Evolutionary conservation across 1,139 yeast genomes (phyloP), one percentile per base, ranked within the genome.

Genomic region (Candida frijolesensis): DNA sequence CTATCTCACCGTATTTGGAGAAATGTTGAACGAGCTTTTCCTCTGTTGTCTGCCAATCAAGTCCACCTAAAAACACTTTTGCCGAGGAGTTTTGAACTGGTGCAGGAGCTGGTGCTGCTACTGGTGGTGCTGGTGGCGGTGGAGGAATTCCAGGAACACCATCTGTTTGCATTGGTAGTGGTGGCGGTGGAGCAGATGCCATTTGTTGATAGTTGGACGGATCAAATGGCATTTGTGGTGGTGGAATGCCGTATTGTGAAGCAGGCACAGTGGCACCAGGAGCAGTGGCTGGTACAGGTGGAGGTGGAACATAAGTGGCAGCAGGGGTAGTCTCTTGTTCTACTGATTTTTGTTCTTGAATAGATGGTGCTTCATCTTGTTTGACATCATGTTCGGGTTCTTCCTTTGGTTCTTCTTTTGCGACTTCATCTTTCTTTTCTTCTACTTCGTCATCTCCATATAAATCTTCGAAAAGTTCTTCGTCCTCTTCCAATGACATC

Each of bases 41-140:
- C 63, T 94, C 99, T 8, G 96, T 87, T 29, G 99, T 94, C 64
- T 94, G 99, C 99, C 99, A 94, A 63, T 94, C 95, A 60, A 94
- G 83, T 48, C 99, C 99, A 57, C 99, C 99, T 65, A 70, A 11
- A 80, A 74, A 14, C 75, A 75, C 16, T 61, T 64, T 53, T 55
- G 54, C 42, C 22, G 42, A 38, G 2, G 42, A 38, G 6, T 34
- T 34, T 34, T 34, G 38, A 9, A 34, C 38, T 10, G 38, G 35
- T 25, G 29, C 29, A 25, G 51, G 53, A 22, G 51, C 50, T 51
- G 68, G 63, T 32, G 51, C 50, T 39, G 60, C 44, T 39, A 57
- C 42, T 14, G 46, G 47, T 41, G 51, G 47, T 16, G 54, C 42
- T 29, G 49, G 53, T 12, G 46, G 47, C 6, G 51, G 48, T 34